phyloP scores from a whole-genome alignment of 2,329 filamentous ascomycete species.

The Fusarium sp. region DNA sequence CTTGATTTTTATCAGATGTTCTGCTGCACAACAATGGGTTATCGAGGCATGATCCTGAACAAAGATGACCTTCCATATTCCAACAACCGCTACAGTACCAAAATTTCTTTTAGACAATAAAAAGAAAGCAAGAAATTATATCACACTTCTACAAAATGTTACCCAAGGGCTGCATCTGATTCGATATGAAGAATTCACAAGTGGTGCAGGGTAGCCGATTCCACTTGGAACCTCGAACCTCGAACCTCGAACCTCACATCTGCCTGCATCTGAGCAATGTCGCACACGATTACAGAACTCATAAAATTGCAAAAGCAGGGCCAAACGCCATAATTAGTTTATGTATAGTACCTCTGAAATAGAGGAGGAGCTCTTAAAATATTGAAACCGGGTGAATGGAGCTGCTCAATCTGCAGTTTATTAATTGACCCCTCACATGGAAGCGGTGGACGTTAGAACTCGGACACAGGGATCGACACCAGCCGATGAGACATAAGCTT shows the following conservation, averaged over 20 bases:
- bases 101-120: not conserved
- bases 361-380: not conserved
- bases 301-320: not conserved
- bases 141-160: fast-evolving
- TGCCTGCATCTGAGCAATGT: not conserved
- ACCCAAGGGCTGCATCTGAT: not conserved
- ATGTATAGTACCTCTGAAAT: fast-evolving
- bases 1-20: fast-evolving
- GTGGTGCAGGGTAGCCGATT: not conserved
- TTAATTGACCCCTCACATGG: not conserved
- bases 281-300: not conserved
- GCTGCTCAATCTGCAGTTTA: not conserved
- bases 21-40: fast-evolving
- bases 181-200: not conserved
- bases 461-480: not conserved
- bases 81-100: fast-evolving
- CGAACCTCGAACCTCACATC: not conserved
- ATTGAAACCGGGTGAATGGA: not conserved
- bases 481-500: not conserved
- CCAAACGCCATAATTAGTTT: fast-evolving
- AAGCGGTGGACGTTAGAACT: not conserved
- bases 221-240: fast-evolving
- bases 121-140: fast-evolving
- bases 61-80: fast-evolving
- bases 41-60: not conserved